Evolutionary conservation across 768 basidiomycete genomes (phyloP), one percentile per base, ranked within the genome.

Genomic region (Dentipellis sp.): DNA sequence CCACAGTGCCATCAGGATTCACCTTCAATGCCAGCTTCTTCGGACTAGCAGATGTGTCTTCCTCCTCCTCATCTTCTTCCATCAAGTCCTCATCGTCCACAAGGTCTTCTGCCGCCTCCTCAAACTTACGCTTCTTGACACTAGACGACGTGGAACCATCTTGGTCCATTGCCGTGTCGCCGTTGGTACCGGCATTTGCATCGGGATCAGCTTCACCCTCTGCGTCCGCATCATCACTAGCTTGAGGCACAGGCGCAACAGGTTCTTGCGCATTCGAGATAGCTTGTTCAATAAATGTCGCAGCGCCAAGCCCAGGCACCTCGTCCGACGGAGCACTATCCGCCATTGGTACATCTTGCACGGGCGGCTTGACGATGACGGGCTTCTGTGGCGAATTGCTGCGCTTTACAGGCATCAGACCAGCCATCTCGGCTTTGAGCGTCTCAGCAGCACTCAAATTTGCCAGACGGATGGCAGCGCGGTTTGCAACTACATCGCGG

Each of bases 361-460:
- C 66, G 4, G 62, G 58, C 9, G 61, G 57, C 1, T 58, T 54
- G 19, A 57, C 58, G 36, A 67, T 66, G 45, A 67, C 38, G 11
- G 62, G 38, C 48, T 29, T 64, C 37, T 48, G 62, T 48, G 40
- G 66, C 21, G 54, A 53, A n/a, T 56, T 38, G 62, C 63, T 38
- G 48, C 56, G 55, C 62, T 74, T 76, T 52, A 74, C 67, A 11
- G 78, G 73, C 53, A 69, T 60, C 47, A 75, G 66, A 19, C 83
- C 81, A 61, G 84, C 80, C 60, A 97, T 70, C 70, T 97, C 91
- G 52, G 91, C 93, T 72, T 91, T 94, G 64, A 98, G 77, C 68
- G 86, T 81, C 68, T 98, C 91, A 55, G 94, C 94, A 47, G 95
- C 95, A 74, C 84, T 91, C 83, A 98, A 82, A 67, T 98, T 98